Evolutionary conservation across 2,329 filamentous ascomycete genomes (phyloP).

Genomic region (Gyromitra esculenta): DNA sequence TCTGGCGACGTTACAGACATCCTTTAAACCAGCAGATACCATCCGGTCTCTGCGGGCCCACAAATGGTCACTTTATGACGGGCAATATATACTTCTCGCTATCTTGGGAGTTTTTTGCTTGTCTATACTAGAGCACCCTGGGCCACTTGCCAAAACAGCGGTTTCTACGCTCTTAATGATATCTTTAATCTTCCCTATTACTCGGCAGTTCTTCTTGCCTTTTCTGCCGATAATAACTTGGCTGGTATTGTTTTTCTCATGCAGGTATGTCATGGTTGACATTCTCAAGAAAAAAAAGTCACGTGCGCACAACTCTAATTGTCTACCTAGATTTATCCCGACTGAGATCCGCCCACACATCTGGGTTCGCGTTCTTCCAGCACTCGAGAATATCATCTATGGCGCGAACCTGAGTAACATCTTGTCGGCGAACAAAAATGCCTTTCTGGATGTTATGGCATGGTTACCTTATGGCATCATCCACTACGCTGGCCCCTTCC

Average conservation of each 20-base stretch:
- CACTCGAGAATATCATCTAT: constrained; percentile 96
- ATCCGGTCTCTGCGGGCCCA: constrained; percentile 78
- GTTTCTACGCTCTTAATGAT: constrained; percentile 73
- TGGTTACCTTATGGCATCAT: constrained; percentile 94
- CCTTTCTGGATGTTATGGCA: constrained; percentile 83
- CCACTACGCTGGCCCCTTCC: constrained; percentile 85
- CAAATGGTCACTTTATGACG: constrained; percentile 82
- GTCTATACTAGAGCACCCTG: constrained; percentile 79
- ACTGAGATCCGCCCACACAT: constrained; percentile 89
- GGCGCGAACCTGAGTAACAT: constrained; percentile 96
- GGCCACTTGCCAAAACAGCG: constrained; percentile 79
- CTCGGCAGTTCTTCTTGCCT: constrained; percentile 89
- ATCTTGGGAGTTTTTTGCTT: constrained; percentile 83
- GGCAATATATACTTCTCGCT: constrained; percentile 81
- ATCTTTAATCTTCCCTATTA: constrained; percentile 81
- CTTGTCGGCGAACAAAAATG: constrained; percentile 85
- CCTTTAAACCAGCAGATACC: constrained; percentile 81
- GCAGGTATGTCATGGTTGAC: constrained; percentile 73
- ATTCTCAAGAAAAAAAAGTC: constrained; percentile 12
- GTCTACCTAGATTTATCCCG: constrained; percentile 78
- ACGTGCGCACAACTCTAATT: constrained; percentile 35
- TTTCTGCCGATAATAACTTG: constrained; percentile 85
- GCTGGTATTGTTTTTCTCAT: constrained; percentile 90
- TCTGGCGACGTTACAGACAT: constrained; percentile 80
- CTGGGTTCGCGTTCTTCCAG: constrained; percentile 93